Evolutionary conservation across 768 basidiomycete species (phyloP).

Genomic region (Coprinopsis sp.): DNA sequence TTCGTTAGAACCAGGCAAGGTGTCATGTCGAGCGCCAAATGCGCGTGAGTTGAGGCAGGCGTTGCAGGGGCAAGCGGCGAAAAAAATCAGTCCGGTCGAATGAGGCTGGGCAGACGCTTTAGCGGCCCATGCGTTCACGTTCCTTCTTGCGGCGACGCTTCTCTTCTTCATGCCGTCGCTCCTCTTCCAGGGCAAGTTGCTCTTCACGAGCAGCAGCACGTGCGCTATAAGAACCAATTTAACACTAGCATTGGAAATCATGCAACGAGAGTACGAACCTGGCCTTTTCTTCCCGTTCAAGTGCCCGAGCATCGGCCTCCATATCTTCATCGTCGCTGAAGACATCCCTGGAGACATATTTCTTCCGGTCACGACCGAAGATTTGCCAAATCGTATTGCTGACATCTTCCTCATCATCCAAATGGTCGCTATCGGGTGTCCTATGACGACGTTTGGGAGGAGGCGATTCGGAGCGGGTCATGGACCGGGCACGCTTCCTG

Average conservation of each 20-base stretch:
- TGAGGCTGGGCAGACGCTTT: constrained; percentile 14
- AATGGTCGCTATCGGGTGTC: constrained; percentile 24
- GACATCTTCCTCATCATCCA: constrained; percentile 33
- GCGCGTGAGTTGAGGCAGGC: too few species aligned
- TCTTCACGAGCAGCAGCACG: constrained; percentile 67
- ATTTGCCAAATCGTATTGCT: constrained; percentile 62
- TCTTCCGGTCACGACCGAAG: constrained; percentile 60
- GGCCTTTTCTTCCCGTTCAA: constrained; percentile 65
- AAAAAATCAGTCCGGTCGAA: not conserved
- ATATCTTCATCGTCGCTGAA: constrained; percentile 77
- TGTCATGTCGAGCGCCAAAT: too few species aligned
- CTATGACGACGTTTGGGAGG: constrained; percentile 45
- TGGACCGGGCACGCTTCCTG: constrained; percentile 64
- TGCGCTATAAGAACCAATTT: constrained; percentile 37
- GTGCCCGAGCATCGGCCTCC: constrained; percentile 57
- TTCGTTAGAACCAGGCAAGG: too few species aligned
- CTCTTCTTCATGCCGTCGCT: constrained; percentile 68
- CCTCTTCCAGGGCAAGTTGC: constrained; percentile 52
- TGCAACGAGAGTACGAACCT: constrained; percentile 36
- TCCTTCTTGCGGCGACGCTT: constrained; percentile 67
- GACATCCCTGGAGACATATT: constrained; percentile 52
- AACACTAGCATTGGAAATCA: constrained; percentile 1
- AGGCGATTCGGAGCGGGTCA: constrained; percentile 47
- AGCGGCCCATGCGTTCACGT: constrained; percentile 31
- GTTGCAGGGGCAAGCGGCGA: too few species aligned